These are phyloP conservation scores for Trametes cubensis DNA, from an alignment of 768 basidiomycete genomes.

Conservation along the genomic window DNA sequence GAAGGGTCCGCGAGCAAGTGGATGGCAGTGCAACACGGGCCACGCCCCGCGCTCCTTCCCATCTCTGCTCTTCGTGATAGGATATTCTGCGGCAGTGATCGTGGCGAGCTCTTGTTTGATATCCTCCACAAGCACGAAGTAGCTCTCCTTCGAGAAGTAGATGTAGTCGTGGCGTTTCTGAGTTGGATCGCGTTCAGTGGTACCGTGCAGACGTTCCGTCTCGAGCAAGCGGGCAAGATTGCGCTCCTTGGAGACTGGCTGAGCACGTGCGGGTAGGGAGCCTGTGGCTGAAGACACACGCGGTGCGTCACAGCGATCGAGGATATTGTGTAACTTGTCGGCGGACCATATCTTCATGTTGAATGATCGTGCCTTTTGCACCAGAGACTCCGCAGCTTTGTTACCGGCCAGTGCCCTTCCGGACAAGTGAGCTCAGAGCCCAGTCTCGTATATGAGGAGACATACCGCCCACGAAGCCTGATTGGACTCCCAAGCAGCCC, in stretches of 20 bases:
- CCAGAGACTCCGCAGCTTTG: constrained; percentile 45
- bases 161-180: constrained; percentile 85
- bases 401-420: constrained; percentile 21
- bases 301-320: constrained; percentile 62
- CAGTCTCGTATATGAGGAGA: constrained; percentile 4
- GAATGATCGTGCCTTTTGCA: constrained; percentile 67
- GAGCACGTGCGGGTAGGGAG: constrained; percentile 33
- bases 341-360: constrained; percentile 89
- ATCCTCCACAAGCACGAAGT: constrained; percentile 92
- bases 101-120: constrained; percentile 81
- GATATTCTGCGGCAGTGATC: constrained; percentile 83
- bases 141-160: constrained; percentile 77
- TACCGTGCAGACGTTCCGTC: constrained; percentile 83
- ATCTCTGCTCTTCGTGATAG: constrained; percentile 53
- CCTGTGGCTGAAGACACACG: constrained; percentile 32
- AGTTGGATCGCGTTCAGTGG: constrained; percentile 87
- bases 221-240: constrained; percentile 67
- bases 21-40: constrained; percentile 84
- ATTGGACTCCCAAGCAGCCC: constrained; percentile 62
- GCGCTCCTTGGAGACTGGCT: constrained; percentile 39
- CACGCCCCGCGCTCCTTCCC: constrained; percentile 63
- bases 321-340: constrained; percentile 68
- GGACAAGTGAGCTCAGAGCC: neutral
- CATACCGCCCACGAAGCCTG: constrained; percentile 60
- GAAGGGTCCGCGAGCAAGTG: constrained; percentile 73